Conservation (phyloP, 2,329 filamentous ascomycete genomes). For the Pseudogymnoascus sp. region DNA sequence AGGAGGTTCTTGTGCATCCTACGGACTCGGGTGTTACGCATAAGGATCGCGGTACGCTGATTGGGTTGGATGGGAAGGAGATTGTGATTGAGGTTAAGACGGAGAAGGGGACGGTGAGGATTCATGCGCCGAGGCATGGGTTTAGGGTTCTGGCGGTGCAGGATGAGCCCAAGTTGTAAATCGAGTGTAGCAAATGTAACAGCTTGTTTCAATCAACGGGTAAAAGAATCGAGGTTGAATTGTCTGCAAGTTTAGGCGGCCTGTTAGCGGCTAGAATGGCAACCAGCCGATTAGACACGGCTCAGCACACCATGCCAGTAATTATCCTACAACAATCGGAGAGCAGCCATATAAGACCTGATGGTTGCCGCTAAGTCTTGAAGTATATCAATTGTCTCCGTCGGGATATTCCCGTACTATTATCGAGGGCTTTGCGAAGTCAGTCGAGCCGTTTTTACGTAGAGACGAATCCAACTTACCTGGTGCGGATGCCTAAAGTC, state of each 20-base stretch:
- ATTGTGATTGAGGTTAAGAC: constrained; percentile 47
- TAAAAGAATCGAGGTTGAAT: neutral
- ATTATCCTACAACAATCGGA: no score
- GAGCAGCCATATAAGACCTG: neutral
- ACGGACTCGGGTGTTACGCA: constrained; percentile 53
- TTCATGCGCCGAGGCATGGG: constrained; percentile 55
- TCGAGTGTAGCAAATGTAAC: constrained; percentile 9
- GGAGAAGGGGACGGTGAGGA: constrained; percentile 36
- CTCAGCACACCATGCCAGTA: no score
- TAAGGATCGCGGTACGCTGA: constrained; percentile 48
- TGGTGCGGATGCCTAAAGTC: neutral
- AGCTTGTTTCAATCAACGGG: neutral
- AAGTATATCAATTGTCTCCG: neutral
- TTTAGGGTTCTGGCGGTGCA: constrained; percentile 39
- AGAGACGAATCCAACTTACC: neutral
- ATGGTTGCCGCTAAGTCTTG: neutral
- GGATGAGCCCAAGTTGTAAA: constrained; percentile 24
- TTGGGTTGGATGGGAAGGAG: constrained; percentile 44
- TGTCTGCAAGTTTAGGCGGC: neutral
- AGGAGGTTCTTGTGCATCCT: constrained; percentile 43
- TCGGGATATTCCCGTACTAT: neutral
- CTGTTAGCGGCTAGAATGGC: neutral
- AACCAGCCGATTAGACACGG: no score
- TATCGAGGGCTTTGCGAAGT: neutral
- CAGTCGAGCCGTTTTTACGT: neutral